Evolutionary conservation across 179 eudicot genomes (phyloP).

Genomic region (Vitellaria paradoxa): DNA sequence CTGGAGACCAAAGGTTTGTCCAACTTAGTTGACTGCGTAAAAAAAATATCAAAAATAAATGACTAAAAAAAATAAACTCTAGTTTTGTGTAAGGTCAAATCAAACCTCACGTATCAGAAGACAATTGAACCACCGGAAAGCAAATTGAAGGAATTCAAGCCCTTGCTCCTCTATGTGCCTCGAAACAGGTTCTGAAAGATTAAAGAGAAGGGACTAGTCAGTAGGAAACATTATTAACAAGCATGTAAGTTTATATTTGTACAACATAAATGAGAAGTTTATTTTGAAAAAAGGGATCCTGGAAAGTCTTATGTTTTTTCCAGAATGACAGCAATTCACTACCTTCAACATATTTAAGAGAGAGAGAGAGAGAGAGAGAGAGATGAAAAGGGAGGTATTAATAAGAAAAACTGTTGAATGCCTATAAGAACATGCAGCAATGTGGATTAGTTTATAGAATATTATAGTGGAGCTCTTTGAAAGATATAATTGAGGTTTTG

Average conservation of each 20-base stretch:
- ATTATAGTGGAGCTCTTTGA: no score
- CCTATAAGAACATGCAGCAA: not conserved
- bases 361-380: not conserved
- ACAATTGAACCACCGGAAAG: slow-evolving; percentile 99
- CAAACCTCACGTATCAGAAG: slow-evolving; percentile 95
- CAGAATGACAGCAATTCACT: no score
- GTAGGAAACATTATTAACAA: not conserved
- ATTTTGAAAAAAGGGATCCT: not conserved
- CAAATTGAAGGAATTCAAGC: slow-evolving; percentile 95
- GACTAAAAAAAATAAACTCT: not conserved
- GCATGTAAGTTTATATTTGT: not conserved
- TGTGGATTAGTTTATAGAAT: not conserved
- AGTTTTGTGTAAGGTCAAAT: not conserved
- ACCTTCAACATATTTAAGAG: not conserved
- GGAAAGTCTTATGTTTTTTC: no score
- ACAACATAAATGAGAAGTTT: not conserved
- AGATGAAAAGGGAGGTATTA: not conserved
- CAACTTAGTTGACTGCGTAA: no score
- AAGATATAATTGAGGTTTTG: no score
- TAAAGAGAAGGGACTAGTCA: not conserved
- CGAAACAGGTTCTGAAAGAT: slow-evolving; percentile 72
- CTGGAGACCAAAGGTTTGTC: no score
- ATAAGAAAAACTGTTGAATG: not conserved
- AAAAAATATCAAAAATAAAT: not conserved
- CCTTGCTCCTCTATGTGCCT: slow-evolving; percentile 96